Evolutionary conservation across 2,329 filamentous ascomycete species (phyloP).

Genomic region (Cladosporium halotolerans): DNA sequence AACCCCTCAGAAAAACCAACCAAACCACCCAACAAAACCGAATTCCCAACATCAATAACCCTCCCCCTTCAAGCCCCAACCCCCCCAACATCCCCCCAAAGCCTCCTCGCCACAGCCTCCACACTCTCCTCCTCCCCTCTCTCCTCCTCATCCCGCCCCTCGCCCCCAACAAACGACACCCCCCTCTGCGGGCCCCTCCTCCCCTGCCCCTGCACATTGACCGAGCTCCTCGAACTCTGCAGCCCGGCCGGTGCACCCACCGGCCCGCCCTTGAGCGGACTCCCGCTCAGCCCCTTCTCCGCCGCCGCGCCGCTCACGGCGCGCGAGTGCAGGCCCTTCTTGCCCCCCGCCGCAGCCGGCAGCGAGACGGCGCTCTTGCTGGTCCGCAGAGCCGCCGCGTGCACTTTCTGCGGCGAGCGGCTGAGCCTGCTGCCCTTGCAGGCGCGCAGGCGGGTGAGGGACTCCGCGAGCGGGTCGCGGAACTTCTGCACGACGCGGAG

Average conservation of each 20-base stretch:
- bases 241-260: background rate
- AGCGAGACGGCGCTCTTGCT: slow-evolving; percentile 21
- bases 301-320: slow-evolving; percentile 8
- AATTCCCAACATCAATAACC: background rate
- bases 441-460: slow-evolving; percentile 20
- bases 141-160: background rate
- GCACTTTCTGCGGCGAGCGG: slow-evolving; percentile 10
- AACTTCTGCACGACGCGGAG: slow-evolving; percentile 29
- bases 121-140: slow-evolving; percentile 12
- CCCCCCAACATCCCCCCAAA: slow-evolving; percentile 20
- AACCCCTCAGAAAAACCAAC: background rate
- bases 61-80: background rate
- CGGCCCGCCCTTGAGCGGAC: slow-evolving; percentile 11
- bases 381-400: slow-evolving; percentile 13
- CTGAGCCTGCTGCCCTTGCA: slow-evolving; percentile 17
- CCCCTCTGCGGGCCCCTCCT: background rate
- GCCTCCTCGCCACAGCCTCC: slow-evolving; percentile 19
- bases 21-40: background rate
- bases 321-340: slow-evolving; percentile 11
- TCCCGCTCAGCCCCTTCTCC: slow-evolving; percentile 6
- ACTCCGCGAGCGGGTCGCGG: slow-evolving; percentile 28
- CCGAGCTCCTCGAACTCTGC: slow-evolving; percentile 11
- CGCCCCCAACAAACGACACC: background rate
- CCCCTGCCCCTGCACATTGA: slow-evolving; percentile 4
- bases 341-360: slow-evolving; percentile 12